phyloP scores from a whole-genome alignment of 2,329 filamentous ascomycete genomes.

The Colletotrichum paranaense region DNA sequence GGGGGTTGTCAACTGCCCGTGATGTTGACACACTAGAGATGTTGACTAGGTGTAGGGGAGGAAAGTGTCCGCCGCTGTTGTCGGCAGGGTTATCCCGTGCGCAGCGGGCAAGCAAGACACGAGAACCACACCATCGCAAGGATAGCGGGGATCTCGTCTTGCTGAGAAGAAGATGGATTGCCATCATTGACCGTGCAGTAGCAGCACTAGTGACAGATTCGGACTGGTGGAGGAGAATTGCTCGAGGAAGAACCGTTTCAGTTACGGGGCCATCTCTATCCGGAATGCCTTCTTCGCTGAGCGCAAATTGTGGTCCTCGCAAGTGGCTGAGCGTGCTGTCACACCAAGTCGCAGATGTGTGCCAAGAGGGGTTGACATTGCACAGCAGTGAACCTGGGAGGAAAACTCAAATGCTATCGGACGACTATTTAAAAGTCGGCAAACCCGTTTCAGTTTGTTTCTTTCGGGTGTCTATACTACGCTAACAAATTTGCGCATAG shows the following conservation, averaged over 20 bases:
- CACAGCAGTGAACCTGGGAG: constrained; percentile 10
- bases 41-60: not conserved
- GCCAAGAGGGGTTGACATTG: constrained; percentile 22
- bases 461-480: not conserved
- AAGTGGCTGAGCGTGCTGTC: constrained; percentile 23
- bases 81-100: not conserved
- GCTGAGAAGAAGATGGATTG: not conserved
- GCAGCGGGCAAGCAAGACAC: not conserved
- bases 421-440: constrained; percentile 23
- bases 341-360: constrained; percentile 32
- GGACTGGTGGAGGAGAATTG: constrained; percentile 1
- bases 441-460: constrained; percentile 24
- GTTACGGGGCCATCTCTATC: constrained; percentile 5
- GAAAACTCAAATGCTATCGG: constrained; percentile 12
- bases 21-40: not conserved
- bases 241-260: constrained; percentile 18
- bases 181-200: not conserved
- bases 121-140: not conserved
- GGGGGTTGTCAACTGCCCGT: not conserved
- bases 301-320: not conserved
- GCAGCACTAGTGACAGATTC: constrained; percentile 1
- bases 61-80: not conserved
- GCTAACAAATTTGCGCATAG: not conserved
- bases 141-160: not conserved
- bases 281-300: not conserved